Evolutionary conservation across 2,329 filamentous ascomycete genomes (phyloP), one percentile per base, ranked within the genome.

Genomic region (Rutstroemia sp.): DNA sequence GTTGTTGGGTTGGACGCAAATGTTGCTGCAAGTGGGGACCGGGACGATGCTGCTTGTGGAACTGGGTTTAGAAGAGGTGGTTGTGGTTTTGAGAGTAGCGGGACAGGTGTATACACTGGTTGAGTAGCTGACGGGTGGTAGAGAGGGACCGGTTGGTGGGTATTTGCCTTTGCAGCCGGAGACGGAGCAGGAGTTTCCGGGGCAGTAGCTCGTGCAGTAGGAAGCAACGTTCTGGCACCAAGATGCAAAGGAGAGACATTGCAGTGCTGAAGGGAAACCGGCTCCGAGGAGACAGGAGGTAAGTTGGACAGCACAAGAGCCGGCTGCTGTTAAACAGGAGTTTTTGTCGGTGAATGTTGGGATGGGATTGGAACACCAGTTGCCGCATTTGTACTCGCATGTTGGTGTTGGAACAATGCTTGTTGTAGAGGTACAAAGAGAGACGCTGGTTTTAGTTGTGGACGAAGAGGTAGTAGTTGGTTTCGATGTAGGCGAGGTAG

Each of bases 321-420:
- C 72, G 34, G 58, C 58, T 21, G 75, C 73, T 9, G 60, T 61
- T 50, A 69, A 63, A 67, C 79, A 82, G 47, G 68, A 67, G 44
- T 64, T 59, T 56, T 70, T 60, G 64, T 79, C 71, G 42, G 67
- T 65, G 69, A 75, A 82, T 61, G 75, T 69, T 23, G 78, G 78
- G 12, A 82, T 66, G 14, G 77, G 72, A 47, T 71, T 72, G 39
- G 73, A 74, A 65, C 78, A 81, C 78, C 79, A 82, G 58, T 73
- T 75, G 48, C 79, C 80, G 60, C 76, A 76, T 61, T 75, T 71
- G 68, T 79, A 82, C 65, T 82, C 79, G 68, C 79, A 82, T 30
- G 69, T 71, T 48, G 76, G 68, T 9, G 77, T 74, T 23, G 73
- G 66, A 10, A 73, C 52, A 23, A 57, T 56, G 3, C 56, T 62